A percentile compares a stretch with the other conserved stretches of the same genome.
phyloP scores from a whole-genome alignment of 805 yeast species.

The Ogataea pini region DNA sequence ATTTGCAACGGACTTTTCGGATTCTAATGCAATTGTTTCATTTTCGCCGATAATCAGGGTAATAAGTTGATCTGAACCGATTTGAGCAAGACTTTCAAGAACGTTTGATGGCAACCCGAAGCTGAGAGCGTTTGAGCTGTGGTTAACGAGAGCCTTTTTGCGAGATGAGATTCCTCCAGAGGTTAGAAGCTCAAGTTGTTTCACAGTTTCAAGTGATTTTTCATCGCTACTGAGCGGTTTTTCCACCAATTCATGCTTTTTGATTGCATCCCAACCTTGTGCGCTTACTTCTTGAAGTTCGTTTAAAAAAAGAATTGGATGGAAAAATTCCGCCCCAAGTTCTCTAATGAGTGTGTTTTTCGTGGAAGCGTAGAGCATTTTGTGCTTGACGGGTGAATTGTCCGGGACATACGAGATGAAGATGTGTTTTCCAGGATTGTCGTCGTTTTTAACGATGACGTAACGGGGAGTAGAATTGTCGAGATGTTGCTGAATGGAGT shows the following conservation, averaged over 20 bases:
- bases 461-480: slow-evolving; percentile 48
- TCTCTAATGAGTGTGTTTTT: slow-evolving; percentile 74
- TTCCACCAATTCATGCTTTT: slow-evolving; percentile 37
- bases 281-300: slow-evolving; percentile 54
- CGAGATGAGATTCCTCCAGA: slow-evolving; percentile 34
- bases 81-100: slow-evolving; percentile 4
- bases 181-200: slow-evolving; percentile 41
- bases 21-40: slow-evolving; percentile 19
- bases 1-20: slow-evolving; percentile 3
- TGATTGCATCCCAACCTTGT: slow-evolving; percentile 47
- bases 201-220: slow-evolving; percentile 46
- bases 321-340: slow-evolving; percentile 60
- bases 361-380: slow-evolving; percentile 94
- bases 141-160: slow-evolving; percentile 25
- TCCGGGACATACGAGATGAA: slow-evolving; percentile 90
- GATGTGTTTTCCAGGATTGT: slow-evolving; percentile 36
- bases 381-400: slow-evolving; percentile 71
- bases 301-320: slow-evolving; percentile 54
- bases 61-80: slow-evolving; percentile 11
- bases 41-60: slow-evolving; percentile 16
- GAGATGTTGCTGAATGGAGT: slow-evolving; percentile 33
- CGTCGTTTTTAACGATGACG: slow-evolving; percentile 45
- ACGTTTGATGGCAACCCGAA: slow-evolving; percentile 13
- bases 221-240: slow-evolving; percentile 64
- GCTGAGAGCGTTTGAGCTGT: slow-evolving; percentile 18